phyloP scores from a whole-genome alignment of 306 rosid species.

The Trifolium pratense region DNA sequence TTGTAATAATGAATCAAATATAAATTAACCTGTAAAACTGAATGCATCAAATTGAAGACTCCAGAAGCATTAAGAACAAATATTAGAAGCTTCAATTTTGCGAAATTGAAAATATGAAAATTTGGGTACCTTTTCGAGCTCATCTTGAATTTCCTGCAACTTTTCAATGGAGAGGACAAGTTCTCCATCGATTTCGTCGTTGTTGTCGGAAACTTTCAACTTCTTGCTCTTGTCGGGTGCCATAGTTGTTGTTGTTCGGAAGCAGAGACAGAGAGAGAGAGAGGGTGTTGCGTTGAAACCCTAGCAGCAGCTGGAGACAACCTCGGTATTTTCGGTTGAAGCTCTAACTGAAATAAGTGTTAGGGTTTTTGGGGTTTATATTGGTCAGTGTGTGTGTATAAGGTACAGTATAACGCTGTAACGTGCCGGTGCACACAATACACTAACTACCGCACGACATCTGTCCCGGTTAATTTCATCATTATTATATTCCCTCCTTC shows the following conservation, averaged over 20 bases:
- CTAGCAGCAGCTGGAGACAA: slow-evolving; percentile 40
- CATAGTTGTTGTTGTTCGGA: slow-evolving; percentile 42
- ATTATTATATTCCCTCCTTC: too few species aligned
- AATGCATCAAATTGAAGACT: not conserved
- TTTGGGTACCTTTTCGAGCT: slow-evolving; percentile 81
- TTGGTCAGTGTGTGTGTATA: not conserved
- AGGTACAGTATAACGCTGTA: not conserved
- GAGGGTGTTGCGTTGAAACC: slow-evolving; percentile 46
- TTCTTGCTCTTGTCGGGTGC: slow-evolving; percentile 82
- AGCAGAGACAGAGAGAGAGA: not conserved
- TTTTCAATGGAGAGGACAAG: slow-evolving; percentile 89
- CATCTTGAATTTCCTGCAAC: slow-evolving; percentile 95
- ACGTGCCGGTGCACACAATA: not conserved
- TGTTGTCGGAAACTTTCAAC: slow-evolving; percentile 57
- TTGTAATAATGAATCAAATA: not conserved
- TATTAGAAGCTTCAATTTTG: not conserved
- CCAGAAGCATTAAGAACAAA: not conserved
- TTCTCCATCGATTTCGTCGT: slow-evolving; percentile 74
- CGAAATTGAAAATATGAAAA: not conserved
- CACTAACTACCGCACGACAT: not conserved
- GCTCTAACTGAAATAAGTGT: not conserved
- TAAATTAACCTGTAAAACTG: not conserved
- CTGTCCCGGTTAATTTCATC: not conserved
- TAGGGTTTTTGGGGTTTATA: slow-evolving; percentile 77
- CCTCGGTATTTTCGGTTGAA: not conserved